Evolutionary conservation across 2,329 filamentous ascomycete species (phyloP).

Genomic region (Fusarium tuaranense): DNA sequence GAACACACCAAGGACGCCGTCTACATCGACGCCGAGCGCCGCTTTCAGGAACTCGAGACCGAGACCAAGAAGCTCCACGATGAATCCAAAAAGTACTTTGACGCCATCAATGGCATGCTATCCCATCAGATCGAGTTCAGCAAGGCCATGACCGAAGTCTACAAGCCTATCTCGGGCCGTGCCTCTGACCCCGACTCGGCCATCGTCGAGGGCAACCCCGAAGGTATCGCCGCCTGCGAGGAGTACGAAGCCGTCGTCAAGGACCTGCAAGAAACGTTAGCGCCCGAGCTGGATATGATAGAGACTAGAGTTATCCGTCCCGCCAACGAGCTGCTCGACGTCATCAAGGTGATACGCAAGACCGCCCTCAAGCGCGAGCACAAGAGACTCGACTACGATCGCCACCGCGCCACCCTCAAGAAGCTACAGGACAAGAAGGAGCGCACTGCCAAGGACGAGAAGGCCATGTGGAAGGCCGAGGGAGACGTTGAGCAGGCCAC

Average conservation of each 20-base stretch:
- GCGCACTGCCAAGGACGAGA: slow-evolving; percentile 95
- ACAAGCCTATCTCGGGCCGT: slow-evolving; percentile 97
- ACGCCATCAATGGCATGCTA: slow-evolving; percentile 98
- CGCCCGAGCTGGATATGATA: slow-evolving; percentile 97
- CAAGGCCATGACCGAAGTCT: slow-evolving; percentile 93
- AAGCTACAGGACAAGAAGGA: slow-evolving; percentile 99
- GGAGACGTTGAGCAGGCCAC: slow-evolving; percentile 91
- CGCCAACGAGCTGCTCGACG: slow-evolving; percentile 91
- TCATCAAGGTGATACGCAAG: slow-evolving; percentile 96
- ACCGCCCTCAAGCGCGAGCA: slow-evolving; percentile 90
- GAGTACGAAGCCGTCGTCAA: slow-evolving; percentile 94
- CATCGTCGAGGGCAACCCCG: slow-evolving; percentile 85
- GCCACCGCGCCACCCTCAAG: slow-evolving; percentile 84
- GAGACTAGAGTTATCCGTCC: slow-evolving; percentile 91
- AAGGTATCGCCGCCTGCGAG: slow-evolving; percentile 94
- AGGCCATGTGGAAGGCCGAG: slow-evolving; percentile 95
- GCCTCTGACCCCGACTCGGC: slow-evolving; percentile 92
- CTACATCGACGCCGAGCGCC: slow-evolving; percentile 92
- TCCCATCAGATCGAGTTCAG: slow-evolving; percentile 98
- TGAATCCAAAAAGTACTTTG: slow-evolving; percentile 97
- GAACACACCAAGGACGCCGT: slow-evolving; percentile 95
- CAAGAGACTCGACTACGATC: slow-evolving; percentile 97
- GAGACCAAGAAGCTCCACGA: slow-evolving; percentile 98
- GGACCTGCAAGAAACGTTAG: slow-evolving; percentile 88
- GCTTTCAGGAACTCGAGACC: slow-evolving; percentile 92